phyloP scores from a whole-genome alignment of 257 asterid species.

The Osmanthus fragrans region DNA sequence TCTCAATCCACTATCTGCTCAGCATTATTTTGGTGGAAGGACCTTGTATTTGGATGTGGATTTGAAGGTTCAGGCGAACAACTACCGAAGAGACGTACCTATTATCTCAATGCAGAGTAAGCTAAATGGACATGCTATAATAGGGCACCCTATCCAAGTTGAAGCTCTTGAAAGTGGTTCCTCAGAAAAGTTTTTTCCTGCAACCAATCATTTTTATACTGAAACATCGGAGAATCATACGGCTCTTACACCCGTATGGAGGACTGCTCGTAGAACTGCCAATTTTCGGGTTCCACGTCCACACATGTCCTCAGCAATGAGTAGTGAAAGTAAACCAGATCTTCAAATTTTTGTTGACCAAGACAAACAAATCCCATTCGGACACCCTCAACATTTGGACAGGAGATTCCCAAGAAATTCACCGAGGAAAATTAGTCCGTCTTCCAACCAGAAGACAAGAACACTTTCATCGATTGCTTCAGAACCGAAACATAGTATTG shows the following conservation, averaged over 20 bases:
- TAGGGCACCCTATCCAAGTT: conserved; percentile 87
- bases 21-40: conserved; percentile 42
- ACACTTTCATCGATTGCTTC: conserved; percentile 73
- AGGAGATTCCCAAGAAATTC: conserved; percentile 48
- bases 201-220: conserved; percentile 43
- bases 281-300: conserved; percentile 84
- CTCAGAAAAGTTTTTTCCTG: conserved; percentile 42
- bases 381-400: conserved; percentile 31
- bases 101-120: conserved; percentile 84
- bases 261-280: conserved; percentile 94
- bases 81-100: conserved; percentile 74
- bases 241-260: conserved; percentile 73
- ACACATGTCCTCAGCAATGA: conserved; percentile 36
- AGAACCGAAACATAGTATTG: conserved; percentile 45
- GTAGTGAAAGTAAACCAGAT: conserved; percentile 36
- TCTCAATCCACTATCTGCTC: conserved; percentile 32
- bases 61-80: conserved; percentile 71
- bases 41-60: conserved; percentile 72
- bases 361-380: conserved; percentile 28
- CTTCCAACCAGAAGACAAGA: conserved; percentile 68
- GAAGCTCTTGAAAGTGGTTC: conserved; percentile 71
- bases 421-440: conserved; percentile 48
- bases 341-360: conserved; percentile 25
- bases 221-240: conserved; percentile 50
- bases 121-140: conserved; percentile 78